A percentile compares a stretch with the other conserved stretches of the same genome.
Evolutionary conservation across 306 rosid genomes (phyloP).

Genomic region (Dryas drummondii): DNA sequence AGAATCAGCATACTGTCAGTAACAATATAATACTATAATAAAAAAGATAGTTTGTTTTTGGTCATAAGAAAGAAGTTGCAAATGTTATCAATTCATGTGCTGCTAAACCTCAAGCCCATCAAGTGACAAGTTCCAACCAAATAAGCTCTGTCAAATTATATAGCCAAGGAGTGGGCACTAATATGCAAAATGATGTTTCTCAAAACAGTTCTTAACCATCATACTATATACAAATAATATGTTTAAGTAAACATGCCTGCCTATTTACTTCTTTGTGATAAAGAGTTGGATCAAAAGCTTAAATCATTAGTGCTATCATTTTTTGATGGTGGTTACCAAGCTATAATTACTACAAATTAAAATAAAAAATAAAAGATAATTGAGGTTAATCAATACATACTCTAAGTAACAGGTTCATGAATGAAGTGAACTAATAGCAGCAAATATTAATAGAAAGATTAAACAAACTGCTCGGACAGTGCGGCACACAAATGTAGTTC

Average conservation of each 20-base stretch:
- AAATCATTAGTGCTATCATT: not conserved
- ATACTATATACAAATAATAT: not conserved
- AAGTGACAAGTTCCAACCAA: not conserved
- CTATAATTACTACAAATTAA: not conserved
- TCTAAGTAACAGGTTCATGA: not conserved
- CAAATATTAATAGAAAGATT: not conserved
- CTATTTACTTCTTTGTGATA: not conserved
- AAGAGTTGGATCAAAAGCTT: not conserved
- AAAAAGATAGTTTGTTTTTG: not conserved
- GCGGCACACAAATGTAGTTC: slow-evolving; percentile 7
- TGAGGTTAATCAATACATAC: not conserved
- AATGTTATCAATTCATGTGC: not conserved
- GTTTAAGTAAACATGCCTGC: not conserved
- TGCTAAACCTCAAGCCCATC: not conserved
- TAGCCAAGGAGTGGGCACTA: not conserved
- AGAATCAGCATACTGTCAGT: slow-evolving; percentile 20
- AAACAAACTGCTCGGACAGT: not conserved
- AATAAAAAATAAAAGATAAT: not conserved
- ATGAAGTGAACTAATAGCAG: not conserved
- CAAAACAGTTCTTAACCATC: not conserved
- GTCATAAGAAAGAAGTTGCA: not conserved
- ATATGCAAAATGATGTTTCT: not conserved
- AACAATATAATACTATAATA: not conserved
- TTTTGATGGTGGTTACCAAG: not conserved
- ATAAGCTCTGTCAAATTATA: not conserved